These are phyloP conservation scores for Begonia fuchsioides DNA, from an alignment of 306 rosid genomes.

Conservation along the genomic window DNA sequence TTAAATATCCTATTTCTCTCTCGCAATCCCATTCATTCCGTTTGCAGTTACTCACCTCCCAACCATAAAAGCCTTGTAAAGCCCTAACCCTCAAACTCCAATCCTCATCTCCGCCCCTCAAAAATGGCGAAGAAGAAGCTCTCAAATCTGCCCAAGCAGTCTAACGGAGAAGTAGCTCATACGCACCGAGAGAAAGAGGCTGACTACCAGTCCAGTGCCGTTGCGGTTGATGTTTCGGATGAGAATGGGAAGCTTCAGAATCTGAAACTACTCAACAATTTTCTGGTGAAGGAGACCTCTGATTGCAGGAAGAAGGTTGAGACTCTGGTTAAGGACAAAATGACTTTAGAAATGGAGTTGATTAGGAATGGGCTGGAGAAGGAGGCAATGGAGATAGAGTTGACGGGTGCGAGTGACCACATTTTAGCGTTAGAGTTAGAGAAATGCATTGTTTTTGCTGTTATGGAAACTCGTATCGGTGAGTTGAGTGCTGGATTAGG, in stretches of 20 bases:
- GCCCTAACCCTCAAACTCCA: neutral
- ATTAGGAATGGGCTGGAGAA: constrained; percentile 14
- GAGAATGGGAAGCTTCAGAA: constrained; percentile 26
- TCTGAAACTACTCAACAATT: constrained; percentile 48
- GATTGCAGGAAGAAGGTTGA: constrained; percentile 36
- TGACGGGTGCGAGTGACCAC: constrained; percentile 11
- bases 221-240: constrained; percentile 21
- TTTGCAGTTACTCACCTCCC: neutral
- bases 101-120: constrained; percentile 7
- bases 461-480: constrained; percentile 17
- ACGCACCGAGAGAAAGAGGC: too few relatives aligned
- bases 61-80: neutral
- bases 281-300: constrained; percentile 44
- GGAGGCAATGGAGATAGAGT: constrained; percentile 12
- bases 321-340: constrained; percentile 17
- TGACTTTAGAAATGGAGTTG: constrained; percentile 20
- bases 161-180: constrained; percentile 7
- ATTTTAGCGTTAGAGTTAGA: constrained; percentile 23
- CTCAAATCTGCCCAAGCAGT: constrained; percentile 14
- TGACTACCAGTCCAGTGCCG: constrained; percentile 2
- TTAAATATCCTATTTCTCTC: too few relatives aligned
- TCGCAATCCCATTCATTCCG: neutral
- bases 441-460: constrained; percentile 19
- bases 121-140: constrained; percentile 55
- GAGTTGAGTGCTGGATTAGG: constrained; percentile 20